Conservation (phyloP, 345 rosid genomes). For the Eucalyptus paniculata region DNA sequence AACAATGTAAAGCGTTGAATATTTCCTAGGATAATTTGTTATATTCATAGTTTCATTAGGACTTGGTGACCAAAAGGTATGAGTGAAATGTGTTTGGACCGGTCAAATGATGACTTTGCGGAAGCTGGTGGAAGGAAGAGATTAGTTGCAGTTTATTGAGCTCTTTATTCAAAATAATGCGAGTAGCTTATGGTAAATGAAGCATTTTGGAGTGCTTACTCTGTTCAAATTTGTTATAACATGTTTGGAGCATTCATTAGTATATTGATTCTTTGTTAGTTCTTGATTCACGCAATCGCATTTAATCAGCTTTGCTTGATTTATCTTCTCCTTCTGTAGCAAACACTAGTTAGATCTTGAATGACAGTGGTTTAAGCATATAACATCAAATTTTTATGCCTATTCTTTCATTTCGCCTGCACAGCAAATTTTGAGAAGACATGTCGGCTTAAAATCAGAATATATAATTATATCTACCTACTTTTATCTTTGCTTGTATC, state of each 20-base stretch:
- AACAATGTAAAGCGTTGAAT: not conserved
- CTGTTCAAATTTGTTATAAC: not conserved
- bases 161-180: not conserved
- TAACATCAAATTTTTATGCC: not conserved
- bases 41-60: not conserved
- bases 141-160: not conserved
- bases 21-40: not conserved
- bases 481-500: not conserved
- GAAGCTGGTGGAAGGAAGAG: not conserved
- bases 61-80: not conserved
- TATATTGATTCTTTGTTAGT: not conserved
- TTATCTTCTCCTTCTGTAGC: not conserved
- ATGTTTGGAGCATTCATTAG: not conserved
- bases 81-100: not conserved
- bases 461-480: not conserved
- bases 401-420: not conserved
- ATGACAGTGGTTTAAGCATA: not conserved
- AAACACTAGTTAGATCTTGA: not conserved
- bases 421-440: not conserved
- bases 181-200: not conserved
- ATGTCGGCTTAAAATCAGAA: not conserved
- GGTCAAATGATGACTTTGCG: not conserved
- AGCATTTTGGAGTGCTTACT: not conserved
- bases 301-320: not conserved
- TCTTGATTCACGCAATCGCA: not conserved